Conservation (phyloP, 257 asterid genomes). For the Solanum lycopersicoides region DNA sequence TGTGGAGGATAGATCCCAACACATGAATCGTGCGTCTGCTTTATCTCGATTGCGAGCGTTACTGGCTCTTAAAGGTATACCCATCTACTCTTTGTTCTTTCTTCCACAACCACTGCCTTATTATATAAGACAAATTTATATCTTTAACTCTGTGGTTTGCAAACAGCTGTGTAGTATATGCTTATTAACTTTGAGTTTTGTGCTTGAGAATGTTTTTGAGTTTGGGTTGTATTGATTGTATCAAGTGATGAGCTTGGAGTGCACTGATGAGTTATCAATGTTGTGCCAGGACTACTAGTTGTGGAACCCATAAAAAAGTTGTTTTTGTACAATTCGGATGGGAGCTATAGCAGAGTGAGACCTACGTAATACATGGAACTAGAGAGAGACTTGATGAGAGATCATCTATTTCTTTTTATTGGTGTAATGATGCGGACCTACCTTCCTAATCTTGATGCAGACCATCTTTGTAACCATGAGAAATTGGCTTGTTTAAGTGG, state of each 20-base stretch:
- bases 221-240: neutral
- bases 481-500: neutral
- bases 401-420: neutral
- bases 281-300: neutral
- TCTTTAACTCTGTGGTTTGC: neutral
- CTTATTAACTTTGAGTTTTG: neutral
- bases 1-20: conserved; percentile 86
- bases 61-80: conserved; percentile 73
- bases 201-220: neutral
- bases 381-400: neutral
- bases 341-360: neutral
- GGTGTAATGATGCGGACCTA: neutral
- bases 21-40: conserved; percentile 81
- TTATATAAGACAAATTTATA: neutral
- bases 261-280: neutral
- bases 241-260: neutral
- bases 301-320: neutral
- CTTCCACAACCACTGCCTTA: neutral
- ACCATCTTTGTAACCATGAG: neutral
- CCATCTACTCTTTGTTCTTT: neutral
- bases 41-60: conserved; percentile 58
- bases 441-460: neutral
- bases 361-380: neutral
- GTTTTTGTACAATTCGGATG: neutral
- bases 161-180: neutral